Base-by-base conservation (phyloP, 805 yeast genomes). In the Candida endomychidarum region DNA sequence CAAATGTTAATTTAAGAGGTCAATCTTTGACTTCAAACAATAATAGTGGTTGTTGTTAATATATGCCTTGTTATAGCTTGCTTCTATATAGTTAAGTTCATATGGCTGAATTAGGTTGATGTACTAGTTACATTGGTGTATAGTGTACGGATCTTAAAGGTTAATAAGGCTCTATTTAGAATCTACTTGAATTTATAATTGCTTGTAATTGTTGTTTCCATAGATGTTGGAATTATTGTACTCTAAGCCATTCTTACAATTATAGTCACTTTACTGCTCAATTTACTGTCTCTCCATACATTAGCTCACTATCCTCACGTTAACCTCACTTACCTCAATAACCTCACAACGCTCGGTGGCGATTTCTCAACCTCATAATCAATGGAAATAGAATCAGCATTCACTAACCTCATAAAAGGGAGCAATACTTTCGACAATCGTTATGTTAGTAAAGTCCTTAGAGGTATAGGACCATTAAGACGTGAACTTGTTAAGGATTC, bases 401-500 rank as follows among this genome's bases (percentile, higher is more conserved):
- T 78, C 49, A 63, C 64, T 31, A 69, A 75, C 38, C 63, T 80
- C 39, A 69, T 69, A 37, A 82, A 82, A 61, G 83, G 90, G 3
- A 83, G 83, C 8, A 60, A 77, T 33, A 79, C 80, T 40, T 80
- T 81, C 58, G 99, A 93, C 62, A 86, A 95, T 50, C 78, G 97
- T 49, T 86, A 84, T 63, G 79, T 93, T 33, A 76, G 91, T 61
- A 86, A 85, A 56, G 90, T 87, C 16, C 76, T 93, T 48, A 81
- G 96, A 47, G 95, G 87, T 47, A 70, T 90, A 52, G 86, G 90
- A 6, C 70, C 80, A 2, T 69, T 91, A 47, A 80, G 97, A 65
- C 75, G 81, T 42, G 70, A 75, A 27, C 65, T 90, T 46, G 43
- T 49, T 15, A 37, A 49, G n/a, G 56, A 51, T 24, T 74, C 69